These are phyloP conservation scores for Aspergillus nomiae DNA, from an alignment of 2,329 filamentous ascomycete species.

Conservation along the genomic window DNA sequence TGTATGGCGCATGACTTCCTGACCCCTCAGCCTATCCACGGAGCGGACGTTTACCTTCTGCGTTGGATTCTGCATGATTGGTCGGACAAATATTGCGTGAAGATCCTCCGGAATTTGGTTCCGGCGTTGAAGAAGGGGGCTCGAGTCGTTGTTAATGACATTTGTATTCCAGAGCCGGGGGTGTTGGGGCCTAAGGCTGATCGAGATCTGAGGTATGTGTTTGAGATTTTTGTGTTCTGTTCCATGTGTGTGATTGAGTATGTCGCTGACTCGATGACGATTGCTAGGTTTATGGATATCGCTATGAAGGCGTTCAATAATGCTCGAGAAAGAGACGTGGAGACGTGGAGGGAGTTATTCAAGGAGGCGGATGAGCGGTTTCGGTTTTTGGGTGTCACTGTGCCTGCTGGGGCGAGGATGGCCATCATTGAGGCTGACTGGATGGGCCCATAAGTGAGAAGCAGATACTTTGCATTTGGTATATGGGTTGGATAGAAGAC, in stretches of 20 bases:
- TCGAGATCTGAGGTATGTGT: background rate
- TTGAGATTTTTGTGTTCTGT: background rate
- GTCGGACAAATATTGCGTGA: background rate
- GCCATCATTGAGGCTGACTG: background rate
- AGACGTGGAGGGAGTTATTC: background rate
- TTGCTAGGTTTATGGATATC: constrained; percentile 3
- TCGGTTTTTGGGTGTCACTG: background rate
- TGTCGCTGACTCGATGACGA: background rate
- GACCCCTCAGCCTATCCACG: background rate
- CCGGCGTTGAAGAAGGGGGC: background rate
- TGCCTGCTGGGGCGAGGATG: background rate
- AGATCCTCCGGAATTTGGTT: constrained; percentile 2
- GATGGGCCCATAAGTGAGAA: background rate
- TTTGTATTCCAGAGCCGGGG: background rate
- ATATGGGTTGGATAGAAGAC: background rate
- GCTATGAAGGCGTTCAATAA: background rate
- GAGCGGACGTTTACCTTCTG: background rate
- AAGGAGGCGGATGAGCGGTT: background rate
- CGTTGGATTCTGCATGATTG: constrained; percentile 6
- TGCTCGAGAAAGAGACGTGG: background rate
- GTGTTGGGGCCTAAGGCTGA: background rate
- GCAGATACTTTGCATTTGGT: background rate
- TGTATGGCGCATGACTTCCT: background rate
- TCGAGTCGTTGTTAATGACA: background rate
- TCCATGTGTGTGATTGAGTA: no score